Base-by-base conservation (phyloP, 2,329 filamentous ascomycete species). In the Remersonia thermophila region DNA sequence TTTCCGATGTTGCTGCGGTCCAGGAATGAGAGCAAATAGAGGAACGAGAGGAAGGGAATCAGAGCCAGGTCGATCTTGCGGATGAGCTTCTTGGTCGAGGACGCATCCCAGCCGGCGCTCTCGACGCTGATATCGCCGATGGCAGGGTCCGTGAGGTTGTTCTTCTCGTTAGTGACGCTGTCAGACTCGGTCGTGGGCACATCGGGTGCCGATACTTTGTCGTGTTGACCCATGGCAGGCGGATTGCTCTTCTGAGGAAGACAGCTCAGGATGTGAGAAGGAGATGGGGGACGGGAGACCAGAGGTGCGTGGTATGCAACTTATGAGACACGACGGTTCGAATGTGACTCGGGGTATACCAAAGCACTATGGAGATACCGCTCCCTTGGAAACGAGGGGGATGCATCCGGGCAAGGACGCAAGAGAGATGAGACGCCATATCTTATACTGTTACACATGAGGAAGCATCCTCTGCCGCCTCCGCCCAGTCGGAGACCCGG, bases 1-100 rank as follows among this genome's bases (percentile, higher is more conserved):
- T 62, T 61, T 39, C 65, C 65, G 31, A 69, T 65, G 50, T 69
- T 71, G 29, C 63, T 65, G 41, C 64, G 56, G 47, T 68, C 65
- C 25, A 69, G 53, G 51, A 68, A 68, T 41, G 62, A 65, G 15
- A 66, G 56, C 3, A 73, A 52, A 44, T 73, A 73, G 16, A 73
- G 59, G 3, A 72, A 45, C 3, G 67, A 60, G 40, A 73, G 60
- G 50, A 72, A 67, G 2, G 69, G 69, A 27, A 74, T 66, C 20
- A 74, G 59, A 42, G 58, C 55, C 57, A 61, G 57, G 50, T 71
- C 62, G 43, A 67, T 51, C 53, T 66, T 65, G 46, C 63, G 55
- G 35, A 71, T 44, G 0, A 71, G 57, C 39, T 53, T 61, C 44
- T 61, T 66, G 13, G 64, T 66, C 9, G 55, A 50, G n/a, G 43